These are phyloP conservation scores for Gelatoporia subvermispora DNA, from an alignment of 768 basidiomycete species.

Conservation along the genomic window DNA sequence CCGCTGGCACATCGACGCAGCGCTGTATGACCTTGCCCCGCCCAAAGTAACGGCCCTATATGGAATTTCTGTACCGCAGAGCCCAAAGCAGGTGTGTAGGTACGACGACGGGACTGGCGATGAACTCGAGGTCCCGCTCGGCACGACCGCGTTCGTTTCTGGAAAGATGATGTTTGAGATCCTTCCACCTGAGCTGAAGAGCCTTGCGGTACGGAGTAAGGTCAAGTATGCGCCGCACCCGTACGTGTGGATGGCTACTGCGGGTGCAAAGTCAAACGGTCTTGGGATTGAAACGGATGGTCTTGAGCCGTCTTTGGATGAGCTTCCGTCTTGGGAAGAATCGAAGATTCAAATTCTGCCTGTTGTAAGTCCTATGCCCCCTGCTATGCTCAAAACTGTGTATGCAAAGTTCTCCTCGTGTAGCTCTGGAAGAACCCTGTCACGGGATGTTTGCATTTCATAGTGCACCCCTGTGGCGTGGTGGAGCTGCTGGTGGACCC, in stretches of 20 bases:
- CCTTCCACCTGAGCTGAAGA: constrained; percentile 66
- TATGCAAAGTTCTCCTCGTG: too few relatives aligned
- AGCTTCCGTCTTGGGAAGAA: constrained; percentile 83
- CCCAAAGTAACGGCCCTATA: constrained; percentile 86
- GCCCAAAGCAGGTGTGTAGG: constrained; percentile 54
- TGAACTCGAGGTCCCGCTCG: constrained; percentile 75
- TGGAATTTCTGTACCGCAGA: constrained; percentile 67
- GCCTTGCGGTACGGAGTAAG: constrained; percentile 68
- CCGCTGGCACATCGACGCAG: constrained; percentile 91
- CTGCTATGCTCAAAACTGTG: too few relatives aligned
- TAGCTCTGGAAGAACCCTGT: constrained; percentile 92
- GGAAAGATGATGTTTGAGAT: constrained; percentile 84
- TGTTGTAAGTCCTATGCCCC: constrained; percentile 43
- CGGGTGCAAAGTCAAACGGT: constrained; percentile 70
- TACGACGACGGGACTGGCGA: constrained; percentile 90
- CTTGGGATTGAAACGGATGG: constrained; percentile 80
- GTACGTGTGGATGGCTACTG: constrained; percentile 86
- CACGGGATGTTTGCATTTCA: constrained; percentile 77
- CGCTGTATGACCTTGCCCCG: constrained; percentile 72
- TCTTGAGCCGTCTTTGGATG: constrained; percentile 56
- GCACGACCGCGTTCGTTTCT: constrained; percentile 80
- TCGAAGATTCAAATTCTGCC: constrained; percentile 69
- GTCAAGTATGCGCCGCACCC: constrained; percentile 84
- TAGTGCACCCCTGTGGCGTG: constrained; percentile 83
- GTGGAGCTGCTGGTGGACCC: constrained; percentile 65